A percentile compares a stretch with the other conserved stretches of the same genome.
Conservation (phyloP, 495 filamentous ascomycete species). For the Tuber melanosporum region DNA sequence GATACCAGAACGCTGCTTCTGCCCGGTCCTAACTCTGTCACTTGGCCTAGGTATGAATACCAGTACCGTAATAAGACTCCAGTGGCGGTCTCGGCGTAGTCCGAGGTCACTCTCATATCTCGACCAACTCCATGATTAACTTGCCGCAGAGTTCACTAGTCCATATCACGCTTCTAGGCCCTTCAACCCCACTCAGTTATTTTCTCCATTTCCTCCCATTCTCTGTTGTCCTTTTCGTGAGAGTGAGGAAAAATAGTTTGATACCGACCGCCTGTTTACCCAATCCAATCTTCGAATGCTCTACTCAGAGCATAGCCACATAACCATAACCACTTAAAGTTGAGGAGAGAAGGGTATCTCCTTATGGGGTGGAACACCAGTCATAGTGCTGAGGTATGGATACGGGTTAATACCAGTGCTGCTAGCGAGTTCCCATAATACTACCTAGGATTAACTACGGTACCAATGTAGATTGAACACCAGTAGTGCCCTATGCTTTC, state of each 20-base stretch:
- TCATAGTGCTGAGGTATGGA: constrained; percentile 79
- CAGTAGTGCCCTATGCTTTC: constrained; percentile 72
- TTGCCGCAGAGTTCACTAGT: too few species aligned
- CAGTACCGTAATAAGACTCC: neutral
- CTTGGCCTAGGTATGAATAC: neutral
- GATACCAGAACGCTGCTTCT: neutral
- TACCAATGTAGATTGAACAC: neutral
- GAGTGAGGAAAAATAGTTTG: neutral
- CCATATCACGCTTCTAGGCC: neutral
- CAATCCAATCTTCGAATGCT: neutral
- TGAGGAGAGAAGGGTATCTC: neutral
- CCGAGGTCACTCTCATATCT: neutral
- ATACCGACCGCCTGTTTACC: neutral
- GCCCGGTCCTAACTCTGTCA: neutral
- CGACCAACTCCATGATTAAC: neutral
- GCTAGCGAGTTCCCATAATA: constrained; percentile 50
- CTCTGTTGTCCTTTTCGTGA: neutral
- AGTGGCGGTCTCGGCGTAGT: neutral
- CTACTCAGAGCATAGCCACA: neutral
- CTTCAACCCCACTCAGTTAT: neutral
- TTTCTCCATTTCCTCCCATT: neutral
- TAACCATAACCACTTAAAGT: neutral
- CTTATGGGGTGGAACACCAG: constrained; percentile 66
- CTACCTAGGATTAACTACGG: neutral
- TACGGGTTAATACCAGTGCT: constrained; percentile 82